phyloP scores from a whole-genome alignment of 805 yeast species.

The Metschnikowia amazonensis region DNA sequence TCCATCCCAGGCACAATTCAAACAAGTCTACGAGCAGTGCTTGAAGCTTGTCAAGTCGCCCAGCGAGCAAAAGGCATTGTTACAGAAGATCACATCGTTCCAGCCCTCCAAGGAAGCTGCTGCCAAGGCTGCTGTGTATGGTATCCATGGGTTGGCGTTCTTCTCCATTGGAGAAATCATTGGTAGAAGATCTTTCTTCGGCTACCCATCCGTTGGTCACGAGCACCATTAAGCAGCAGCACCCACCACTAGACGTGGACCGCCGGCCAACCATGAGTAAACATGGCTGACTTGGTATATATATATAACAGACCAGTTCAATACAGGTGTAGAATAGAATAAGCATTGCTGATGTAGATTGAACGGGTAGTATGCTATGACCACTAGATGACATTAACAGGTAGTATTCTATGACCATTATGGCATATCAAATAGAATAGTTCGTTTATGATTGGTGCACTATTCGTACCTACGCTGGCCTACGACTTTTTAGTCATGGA shows the following conservation, averaged over 20 bases:
- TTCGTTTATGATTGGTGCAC: too few relatives aligned
- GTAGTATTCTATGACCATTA: too few relatives aligned
- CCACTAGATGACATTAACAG: too few relatives aligned
- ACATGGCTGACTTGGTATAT: not conserved
- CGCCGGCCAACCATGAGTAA: not conserved
- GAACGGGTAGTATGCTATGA: too few relatives aligned
- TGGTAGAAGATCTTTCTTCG: conserved; percentile 92
- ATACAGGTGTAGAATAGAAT: not conserved
- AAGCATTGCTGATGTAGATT: too few relatives aligned
- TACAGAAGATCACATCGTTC: conserved; percentile 44
- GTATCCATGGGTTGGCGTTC: conserved; percentile 82
- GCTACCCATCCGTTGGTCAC: conserved; percentile 69
- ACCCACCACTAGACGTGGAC: conserved; percentile 16
- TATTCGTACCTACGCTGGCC: too few relatives aligned
- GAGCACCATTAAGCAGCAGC: conserved; percentile 14
- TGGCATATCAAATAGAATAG: too few relatives aligned
- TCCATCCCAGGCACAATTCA: conserved; percentile 74
- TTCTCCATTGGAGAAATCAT: conserved; percentile 93
- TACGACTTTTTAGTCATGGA: too few relatives aligned
- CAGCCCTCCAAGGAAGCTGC: conserved; percentile 52
- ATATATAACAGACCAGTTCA: not conserved
- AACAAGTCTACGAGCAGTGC: conserved; percentile 59
- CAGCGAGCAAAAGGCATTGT: conserved; percentile 56
- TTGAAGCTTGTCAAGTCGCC: conserved; percentile 35
- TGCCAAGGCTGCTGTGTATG: conserved; percentile 67